Evolutionary conservation across 1,284 basidiomycete species (phyloP).

Genomic region (Lentinus polychrous): DNA sequence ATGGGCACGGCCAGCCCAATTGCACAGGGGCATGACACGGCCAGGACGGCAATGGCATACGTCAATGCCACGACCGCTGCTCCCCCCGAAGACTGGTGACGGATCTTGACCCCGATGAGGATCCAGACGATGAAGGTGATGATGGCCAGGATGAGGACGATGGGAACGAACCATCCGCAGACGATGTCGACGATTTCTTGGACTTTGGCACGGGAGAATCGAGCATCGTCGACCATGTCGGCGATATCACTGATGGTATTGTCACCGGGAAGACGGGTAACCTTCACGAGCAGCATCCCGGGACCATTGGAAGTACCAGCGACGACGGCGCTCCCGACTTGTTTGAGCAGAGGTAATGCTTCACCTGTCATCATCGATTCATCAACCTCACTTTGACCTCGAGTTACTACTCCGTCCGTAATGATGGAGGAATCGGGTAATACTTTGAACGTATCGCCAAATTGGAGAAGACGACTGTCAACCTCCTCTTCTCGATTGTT

Average conservation of each 20-base stretch:
- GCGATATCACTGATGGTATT: conserved; percentile 38
- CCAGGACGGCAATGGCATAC: conserved; percentile 36
- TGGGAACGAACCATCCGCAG: conserved; percentile 29
- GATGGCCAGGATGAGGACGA: conserved; percentile 25
- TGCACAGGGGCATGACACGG: conserved; percentile 38
- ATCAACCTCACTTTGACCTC: conserved; percentile 33
- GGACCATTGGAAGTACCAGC: conserved; percentile 35
- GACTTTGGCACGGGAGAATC: conserved; percentile 30
- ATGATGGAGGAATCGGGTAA: conserved; percentile 30
- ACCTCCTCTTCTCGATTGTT: conserved; percentile 19
- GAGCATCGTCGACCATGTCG: conserved; percentile 30
- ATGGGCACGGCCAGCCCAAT: conserved; percentile 32
- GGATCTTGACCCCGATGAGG: conserved; percentile 26
- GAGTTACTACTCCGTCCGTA: conserved; percentile 35
- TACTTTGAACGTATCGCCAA: conserved; percentile 33
- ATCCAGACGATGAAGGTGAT: conserved; percentile 33
- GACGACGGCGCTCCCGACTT: conserved; percentile 27
- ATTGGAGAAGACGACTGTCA: conserved; percentile 31
- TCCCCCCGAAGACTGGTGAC: conserved; percentile 18
- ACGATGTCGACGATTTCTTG: conserved; percentile 34
- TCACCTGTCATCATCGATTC: conserved; percentile 43
- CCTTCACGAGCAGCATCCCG: conserved; percentile 30
- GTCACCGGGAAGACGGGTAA: conserved; percentile 31
- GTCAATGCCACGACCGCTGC: conserved; percentile 29
- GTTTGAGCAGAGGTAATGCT: conserved; percentile 33